phyloP scores from a whole-genome alignment of 2,329 filamentous ascomycete species.

The Alternaria conjuncta region DNA sequence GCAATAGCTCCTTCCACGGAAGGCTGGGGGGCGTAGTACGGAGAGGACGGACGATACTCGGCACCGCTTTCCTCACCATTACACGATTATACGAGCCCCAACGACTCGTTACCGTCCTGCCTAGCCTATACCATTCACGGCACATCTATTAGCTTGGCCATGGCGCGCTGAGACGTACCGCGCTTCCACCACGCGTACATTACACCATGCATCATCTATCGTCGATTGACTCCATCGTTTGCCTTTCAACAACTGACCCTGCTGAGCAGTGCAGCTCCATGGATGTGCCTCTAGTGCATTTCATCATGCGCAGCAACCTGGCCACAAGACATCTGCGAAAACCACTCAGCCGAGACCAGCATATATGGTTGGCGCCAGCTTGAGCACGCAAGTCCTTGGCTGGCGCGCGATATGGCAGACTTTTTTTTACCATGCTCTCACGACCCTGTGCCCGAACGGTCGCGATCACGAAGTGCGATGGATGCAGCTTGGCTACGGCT shows the following conservation, averaged over 20 bases:
- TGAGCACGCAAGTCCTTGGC: conserved; percentile 19
- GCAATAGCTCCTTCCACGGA: conserved; percentile 25
- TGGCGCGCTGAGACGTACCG: conserved; percentile 45
- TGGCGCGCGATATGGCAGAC: conserved; percentile 11
- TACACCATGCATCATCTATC: conserved; percentile 30
- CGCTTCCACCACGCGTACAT: conserved; percentile 40
- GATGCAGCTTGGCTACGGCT: conserved; percentile 14
- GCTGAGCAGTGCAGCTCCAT: conserved; percentile 26
- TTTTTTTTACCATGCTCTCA: conserved; percentile 7
- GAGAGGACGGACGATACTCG: conserved; percentile 29
- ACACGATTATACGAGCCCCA: conserved; percentile 27
- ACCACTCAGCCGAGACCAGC: conserved; percentile 14
- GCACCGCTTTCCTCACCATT: conserved; percentile 27
- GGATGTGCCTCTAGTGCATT: conserved; percentile 27
- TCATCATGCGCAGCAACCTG: conserved; percentile 25
- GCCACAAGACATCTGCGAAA: conserved; percentile 15
- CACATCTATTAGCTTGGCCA: conserved; percentile 40
- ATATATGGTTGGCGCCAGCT: conserved; percentile 16
- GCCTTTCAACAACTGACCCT: conserved; percentile 26
- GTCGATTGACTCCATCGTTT: conserved; percentile 32
- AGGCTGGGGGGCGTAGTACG: conserved; percentile 33
- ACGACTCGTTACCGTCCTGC: conserved; percentile 26
- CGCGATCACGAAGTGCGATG: neutral
- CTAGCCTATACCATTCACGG: conserved; percentile 34
- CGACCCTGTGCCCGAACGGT: conserved; percentile 4